Conservation (phyloP, 805 yeast species). For the Pichia thaimueangensis region DNA sequence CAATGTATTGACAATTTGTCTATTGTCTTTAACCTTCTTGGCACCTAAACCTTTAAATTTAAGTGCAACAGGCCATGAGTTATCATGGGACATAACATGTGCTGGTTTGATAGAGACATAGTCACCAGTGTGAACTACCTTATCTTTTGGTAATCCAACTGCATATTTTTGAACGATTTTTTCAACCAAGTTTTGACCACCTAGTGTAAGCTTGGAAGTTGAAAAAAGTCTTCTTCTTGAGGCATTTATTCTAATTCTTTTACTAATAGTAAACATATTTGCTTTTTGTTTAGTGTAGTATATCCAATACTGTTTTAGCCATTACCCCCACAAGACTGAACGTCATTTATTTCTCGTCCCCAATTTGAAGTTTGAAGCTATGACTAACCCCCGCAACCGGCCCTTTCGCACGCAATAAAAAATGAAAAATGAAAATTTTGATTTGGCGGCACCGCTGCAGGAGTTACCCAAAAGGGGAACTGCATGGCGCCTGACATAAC, state of each 20-base stretch:
- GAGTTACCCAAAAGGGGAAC: too few species aligned
- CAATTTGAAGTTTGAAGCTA: too few species aligned
- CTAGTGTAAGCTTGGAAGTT: constrained; percentile 15
- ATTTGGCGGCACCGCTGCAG: too few species aligned
- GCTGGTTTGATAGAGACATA: constrained; percentile 93
- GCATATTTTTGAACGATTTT: constrained; percentile 93
- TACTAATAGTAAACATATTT: constrained; percentile 6
- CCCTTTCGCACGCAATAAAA: too few species aligned
- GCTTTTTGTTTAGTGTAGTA: background rate
- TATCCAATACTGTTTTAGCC: too few species aligned
- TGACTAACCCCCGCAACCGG: too few species aligned
- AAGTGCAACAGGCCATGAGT: constrained; percentile 98
- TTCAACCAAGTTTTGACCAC: constrained; percentile 86
- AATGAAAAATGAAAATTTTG: too few species aligned
- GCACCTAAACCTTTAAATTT: constrained; percentile 96
- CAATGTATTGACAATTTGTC: constrained; percentile 91
- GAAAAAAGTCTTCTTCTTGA: constrained; percentile 15
- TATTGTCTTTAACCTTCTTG: constrained; percentile 67
- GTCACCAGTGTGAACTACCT: constrained; percentile 81
- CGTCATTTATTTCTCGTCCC: too few species aligned
- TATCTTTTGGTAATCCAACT: constrained; percentile 72
- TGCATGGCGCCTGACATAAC: too few species aligned
- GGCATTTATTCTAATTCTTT: constrained; percentile 2
- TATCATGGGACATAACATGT: constrained; percentile 98
- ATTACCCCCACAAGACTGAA: too few species aligned